Conservation (phyloP, 1,139 yeast genomes). For the Scheffersomyces illinoinensis region DNA sequence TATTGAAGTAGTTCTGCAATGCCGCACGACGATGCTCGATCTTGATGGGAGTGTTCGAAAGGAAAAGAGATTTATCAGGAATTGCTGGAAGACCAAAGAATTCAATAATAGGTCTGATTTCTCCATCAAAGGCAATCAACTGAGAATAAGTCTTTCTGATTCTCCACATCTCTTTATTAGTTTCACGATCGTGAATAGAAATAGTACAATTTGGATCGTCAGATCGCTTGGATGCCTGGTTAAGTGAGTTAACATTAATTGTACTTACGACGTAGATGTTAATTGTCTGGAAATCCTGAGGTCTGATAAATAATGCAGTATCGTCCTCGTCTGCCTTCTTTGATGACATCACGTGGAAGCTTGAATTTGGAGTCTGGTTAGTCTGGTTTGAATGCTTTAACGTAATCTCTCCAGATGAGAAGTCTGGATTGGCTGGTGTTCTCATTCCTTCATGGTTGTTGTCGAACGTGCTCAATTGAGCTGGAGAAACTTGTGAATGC, state of each 20-base stretch:
- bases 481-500: not conserved
- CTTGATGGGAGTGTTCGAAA: conserved; percentile 60
- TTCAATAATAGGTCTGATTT: conserved; percentile 55
- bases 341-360: not conserved
- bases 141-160: conserved; percentile 62
- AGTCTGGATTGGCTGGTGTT: conserved; percentile 1
- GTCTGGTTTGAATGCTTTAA: not conserved
- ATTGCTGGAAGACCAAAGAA: conserved; percentile 65
- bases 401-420: not conserved
- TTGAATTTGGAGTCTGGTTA: conserved; percentile 15
- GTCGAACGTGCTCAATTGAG: conserved; percentile 4
- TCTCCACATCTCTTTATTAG: conserved; percentile 71
- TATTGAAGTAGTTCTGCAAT: conserved; percentile 61
- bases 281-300: conserved; percentile 66
- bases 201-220: conserved; percentile 66
- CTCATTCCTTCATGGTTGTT: not conserved
- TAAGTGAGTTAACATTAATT: conserved; percentile 40
- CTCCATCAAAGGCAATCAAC: conserved; percentile 55
- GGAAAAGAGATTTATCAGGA: conserved; percentile 56
- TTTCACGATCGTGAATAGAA: conserved; percentile 57
- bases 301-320: conserved; percentile 55
- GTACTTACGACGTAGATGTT: conserved; percentile 60
- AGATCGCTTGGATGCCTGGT: conserved; percentile 29
- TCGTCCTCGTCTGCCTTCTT: conserved; percentile 28
- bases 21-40: conserved; percentile 61